Percentiles rank a stretch among this genome's conserved stretches.
Evolutionary conservation across 495 filamentous ascomycete genomes (phyloP).

Genomic region (Penicillium cataractarum): DNA sequence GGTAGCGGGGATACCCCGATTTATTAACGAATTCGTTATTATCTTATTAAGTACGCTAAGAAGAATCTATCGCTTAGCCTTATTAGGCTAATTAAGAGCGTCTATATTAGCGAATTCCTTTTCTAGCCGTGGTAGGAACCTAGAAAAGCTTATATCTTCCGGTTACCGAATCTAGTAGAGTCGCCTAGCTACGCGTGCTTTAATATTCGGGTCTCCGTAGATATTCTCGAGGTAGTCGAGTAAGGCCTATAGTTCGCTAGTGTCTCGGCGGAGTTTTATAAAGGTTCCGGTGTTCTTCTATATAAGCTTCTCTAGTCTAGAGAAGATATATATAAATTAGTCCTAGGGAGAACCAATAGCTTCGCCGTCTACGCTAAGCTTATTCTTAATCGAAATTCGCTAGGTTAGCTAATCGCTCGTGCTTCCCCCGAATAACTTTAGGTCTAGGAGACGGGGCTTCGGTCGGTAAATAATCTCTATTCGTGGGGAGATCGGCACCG

Average conservation of each 20-base stretch:
- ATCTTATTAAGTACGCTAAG: slow-evolving; percentile 6
- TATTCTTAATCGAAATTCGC: slow-evolving; percentile 5
- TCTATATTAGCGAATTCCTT: slow-evolving; percentile 6
- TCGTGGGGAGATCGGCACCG: neutral
- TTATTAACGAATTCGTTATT: slow-evolving; percentile 6
- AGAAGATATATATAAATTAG: slow-evolving; percentile 12
- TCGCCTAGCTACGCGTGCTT: slow-evolving; percentile 2
- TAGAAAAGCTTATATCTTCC: slow-evolving; percentile 1
- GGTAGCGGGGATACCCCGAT: slow-evolving; percentile 9
- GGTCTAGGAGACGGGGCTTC: slow-evolving; percentile 4
- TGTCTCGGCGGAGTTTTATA: slow-evolving; percentile 8
- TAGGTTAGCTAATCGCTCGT: slow-evolving; percentile 5
- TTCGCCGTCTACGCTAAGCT: slow-evolving; percentile 7
- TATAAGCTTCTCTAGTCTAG: slow-evolving; percentile 12
- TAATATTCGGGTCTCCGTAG: slow-evolving; percentile 11
- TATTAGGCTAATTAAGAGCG: neutral
- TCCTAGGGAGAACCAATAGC: slow-evolving; percentile 7
- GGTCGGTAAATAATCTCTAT: neutral
- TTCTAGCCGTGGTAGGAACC: slow-evolving; percentile 1
- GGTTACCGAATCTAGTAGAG: slow-evolving; percentile 11
- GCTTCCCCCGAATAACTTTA: slow-evolving; percentile 2
- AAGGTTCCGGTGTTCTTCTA: slow-evolving; percentile 14
- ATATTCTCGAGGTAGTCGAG: slow-evolving; percentile 8
- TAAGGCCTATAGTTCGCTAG: slow-evolving; percentile 1
- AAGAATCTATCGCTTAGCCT: slow-evolving; percentile 1